Conservation (phyloP, 371 early-diverging fungal species). For the Entomophthora muscae region DNA sequence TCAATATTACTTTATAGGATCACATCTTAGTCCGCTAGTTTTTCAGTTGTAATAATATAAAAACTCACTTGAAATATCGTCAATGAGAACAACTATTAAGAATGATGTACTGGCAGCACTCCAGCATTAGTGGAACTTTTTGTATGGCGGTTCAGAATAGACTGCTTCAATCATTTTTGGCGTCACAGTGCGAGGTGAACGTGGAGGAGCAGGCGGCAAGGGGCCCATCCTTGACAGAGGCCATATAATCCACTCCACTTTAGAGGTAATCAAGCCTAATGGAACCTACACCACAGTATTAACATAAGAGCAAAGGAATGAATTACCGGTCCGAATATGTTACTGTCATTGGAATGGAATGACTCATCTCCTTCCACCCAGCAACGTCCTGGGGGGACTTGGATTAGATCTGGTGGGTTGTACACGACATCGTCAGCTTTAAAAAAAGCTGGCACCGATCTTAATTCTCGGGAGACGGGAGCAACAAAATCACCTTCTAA, state of each 20-base stretch:
- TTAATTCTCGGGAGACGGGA: constrained; percentile 20
- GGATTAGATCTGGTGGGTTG: not conserved
- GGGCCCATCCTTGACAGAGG: not conserved
- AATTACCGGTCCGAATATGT: constrained; percentile 62
- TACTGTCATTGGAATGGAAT: constrained; percentile 70
- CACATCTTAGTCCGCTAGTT: too few relatives aligned
- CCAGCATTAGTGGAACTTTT: too few relatives aligned
- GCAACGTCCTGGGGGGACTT: constrained; percentile 68
- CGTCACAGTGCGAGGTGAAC: too few relatives aligned
- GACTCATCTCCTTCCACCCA: constrained; percentile 88
- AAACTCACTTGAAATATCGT: too few relatives aligned
- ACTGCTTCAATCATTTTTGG: too few relatives aligned
- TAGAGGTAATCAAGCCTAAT: not conserved
- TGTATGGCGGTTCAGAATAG: too few relatives aligned
- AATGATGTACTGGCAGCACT: too few relatives aligned
- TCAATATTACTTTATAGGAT: too few relatives aligned
- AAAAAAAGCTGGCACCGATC: constrained; percentile 13
- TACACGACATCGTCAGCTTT: too few relatives aligned
- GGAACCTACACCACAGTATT: not conserved
- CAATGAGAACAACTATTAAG: too few relatives aligned
- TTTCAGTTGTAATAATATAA: too few relatives aligned
- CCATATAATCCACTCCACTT: not conserved
- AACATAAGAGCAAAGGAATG: not conserved
- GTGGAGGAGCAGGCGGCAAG: too few relatives aligned
- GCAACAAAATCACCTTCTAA: constrained; percentile 63